Evolutionary conservation across 78 protist genomes (phyloP), one percentile per base, ranked within the genome.

Genomic region (Guillardia theta): DNA sequence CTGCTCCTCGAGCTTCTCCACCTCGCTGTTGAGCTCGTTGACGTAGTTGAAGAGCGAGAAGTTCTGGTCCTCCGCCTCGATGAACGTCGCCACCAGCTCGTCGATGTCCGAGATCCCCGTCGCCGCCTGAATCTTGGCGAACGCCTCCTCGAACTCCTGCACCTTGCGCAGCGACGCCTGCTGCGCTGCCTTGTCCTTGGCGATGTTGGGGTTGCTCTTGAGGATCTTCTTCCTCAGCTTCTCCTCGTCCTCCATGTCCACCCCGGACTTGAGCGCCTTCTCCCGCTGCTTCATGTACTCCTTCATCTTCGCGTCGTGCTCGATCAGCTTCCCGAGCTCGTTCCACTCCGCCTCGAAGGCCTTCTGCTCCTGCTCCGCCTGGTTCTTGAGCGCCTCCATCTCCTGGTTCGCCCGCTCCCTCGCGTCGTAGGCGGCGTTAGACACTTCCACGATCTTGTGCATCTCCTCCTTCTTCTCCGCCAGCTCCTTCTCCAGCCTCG

Each of bases 51-150:
- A 97, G 45, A 95, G 95, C 64, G 96, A 93, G 58, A 95, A 95
- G 94, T 97, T 97, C 36, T 70, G 64, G 92, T 97, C 99, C 95
- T 98, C 99, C 9, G 94, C 77, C 3, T 94, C 93, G 44, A 93
- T 54, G 94, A 96, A 96, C 41, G 88, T 30, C 37, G 45, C 10
- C 44, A 96, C 97, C 37, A 98, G 94, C 87, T 93, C 96, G 43
- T 92, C 97, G 45, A 97, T 94, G 62, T 94, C 95, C n/a, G 46
- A 0, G 50, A 96, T 94, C 70, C 70, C 70, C 4, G 98, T 98
- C 33, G 97, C 97, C 21, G 30, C 94, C 83, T 93, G 95, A 92
- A 97, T 97, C 53, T 92, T 50, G 33, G 76, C 62, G 54, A 98
- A 94, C 12, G 97, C 97, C 39, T 96, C 96, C 87, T 97, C 98